Conservation (phyloP, 305 asterid species). For the Solanum hybrid region DNA sequence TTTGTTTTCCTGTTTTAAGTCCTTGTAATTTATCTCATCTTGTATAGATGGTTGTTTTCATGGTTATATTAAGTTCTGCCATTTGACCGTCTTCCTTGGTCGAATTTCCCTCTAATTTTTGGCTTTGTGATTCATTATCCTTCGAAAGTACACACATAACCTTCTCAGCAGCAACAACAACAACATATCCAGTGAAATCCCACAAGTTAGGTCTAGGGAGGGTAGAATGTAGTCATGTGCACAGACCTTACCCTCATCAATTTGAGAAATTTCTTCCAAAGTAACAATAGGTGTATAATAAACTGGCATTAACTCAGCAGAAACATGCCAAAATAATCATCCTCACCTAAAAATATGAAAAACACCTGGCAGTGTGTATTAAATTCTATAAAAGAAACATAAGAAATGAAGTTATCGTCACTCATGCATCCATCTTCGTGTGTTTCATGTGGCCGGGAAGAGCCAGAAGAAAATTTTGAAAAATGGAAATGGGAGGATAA, state of each 20-base stretch:
- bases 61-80: not conserved
- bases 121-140: not conserved
- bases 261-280: not conserved
- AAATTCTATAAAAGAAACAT: not conserved
- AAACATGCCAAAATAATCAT: not conserved
- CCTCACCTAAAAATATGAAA: not conserved
- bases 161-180: not conserved
- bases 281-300: not conserved
- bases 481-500: not conserved
- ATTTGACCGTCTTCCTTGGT: not conserved
- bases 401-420: not conserved
- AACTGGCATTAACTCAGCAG: not conserved
- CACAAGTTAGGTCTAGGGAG: not conserved
- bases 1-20: not conserved
- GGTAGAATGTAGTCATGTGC: not conserved
- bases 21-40: not conserved
- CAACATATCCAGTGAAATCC: not conserved
- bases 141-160: not conserved
- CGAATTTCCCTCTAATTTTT: not conserved
- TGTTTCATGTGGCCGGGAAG: not conserved
- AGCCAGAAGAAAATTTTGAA: not conserved
- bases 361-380: not conserved
- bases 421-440: not conserved
- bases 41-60: not conserved
- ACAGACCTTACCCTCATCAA: not conserved